A percentile compares a stretch with the other conserved stretches of the same genome.
Conservation (phyloP, 1,284 basidiomycete genomes). For the Irpex sp. region DNA sequence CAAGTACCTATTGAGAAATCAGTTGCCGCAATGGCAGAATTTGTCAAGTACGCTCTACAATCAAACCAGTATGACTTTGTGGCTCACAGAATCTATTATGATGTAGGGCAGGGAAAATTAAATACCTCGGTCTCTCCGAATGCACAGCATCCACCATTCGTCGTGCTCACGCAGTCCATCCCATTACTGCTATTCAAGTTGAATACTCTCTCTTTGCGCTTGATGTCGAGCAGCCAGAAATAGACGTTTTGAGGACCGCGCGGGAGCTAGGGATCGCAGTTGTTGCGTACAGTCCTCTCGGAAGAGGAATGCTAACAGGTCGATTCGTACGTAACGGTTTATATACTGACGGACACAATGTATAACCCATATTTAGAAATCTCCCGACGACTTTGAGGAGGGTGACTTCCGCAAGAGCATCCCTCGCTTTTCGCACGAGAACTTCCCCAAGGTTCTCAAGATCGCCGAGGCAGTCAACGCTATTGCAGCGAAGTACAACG, state of each 20-base stretch:
- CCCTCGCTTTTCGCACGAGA: conserved; percentile 38
- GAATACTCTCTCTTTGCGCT: conserved; percentile 43
- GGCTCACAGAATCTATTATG: not conserved
- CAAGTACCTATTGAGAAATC: conserved; percentile 31
- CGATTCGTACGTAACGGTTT: conserved; percentile 20
- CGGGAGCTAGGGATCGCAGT: conserved; percentile 30
- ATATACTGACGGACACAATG: not conserved
- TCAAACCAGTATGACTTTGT: no score
- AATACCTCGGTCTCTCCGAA: conserved; percentile 42
- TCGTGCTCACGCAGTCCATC: conserved; percentile 37
- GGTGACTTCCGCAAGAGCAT: conserved; percentile 40
- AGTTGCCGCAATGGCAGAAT: conserved; percentile 30
- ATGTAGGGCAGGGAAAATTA: conserved; percentile 34
- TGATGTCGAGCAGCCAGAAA: conserved; percentile 28
- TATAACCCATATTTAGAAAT: conserved; percentile 30
- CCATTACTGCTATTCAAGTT: conserved; percentile 39
- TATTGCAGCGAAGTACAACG: conserved; percentile 29
- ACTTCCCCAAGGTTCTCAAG: conserved; percentile 41
- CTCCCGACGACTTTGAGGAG: conserved; percentile 46
- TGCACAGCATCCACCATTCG: conserved; percentile 37
- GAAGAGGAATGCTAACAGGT: conserved; percentile 39
- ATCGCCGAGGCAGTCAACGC: conserved; percentile 33
- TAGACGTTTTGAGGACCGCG: conserved; percentile 25
- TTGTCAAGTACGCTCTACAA: conserved; percentile 25
- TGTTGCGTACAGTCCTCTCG: conserved; percentile 40